Base-by-base conservation (phyloP, 2,329 filamentous ascomycete genomes). In the Epichloe coenophiala region DNA sequence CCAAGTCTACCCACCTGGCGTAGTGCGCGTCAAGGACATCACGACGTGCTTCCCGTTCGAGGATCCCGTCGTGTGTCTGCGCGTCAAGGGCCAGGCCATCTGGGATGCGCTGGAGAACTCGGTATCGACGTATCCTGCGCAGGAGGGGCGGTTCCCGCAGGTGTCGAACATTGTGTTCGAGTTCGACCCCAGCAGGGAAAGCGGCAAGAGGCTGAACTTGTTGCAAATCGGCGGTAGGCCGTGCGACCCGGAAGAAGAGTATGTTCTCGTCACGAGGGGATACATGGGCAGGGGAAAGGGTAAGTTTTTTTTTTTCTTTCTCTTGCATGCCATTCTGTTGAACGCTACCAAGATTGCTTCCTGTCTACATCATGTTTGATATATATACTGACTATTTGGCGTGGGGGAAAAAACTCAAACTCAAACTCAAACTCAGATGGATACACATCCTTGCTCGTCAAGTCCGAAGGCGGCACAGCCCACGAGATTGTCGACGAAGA, bases 41-140 rank as follows among this genome's bases (percentile, higher is more conserved):
- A 78, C 89, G 51, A 86, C 86, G 47, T 95, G 88, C 61, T 95
- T 95, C 57, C 90, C 90, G 0, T 95, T 96, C 58, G 89, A 95
- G 62, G 89, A 95, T 56, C 88, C 89, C 0, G 85, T 90, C 1
- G 84, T 95, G 0, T 79, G 94, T 4, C 71, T 95, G 53, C 78
- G 76, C 36, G 74, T 88, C 4, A 80, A 72, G 0, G 90, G 90
- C 0, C 73, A 80, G 58, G 84, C 83, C 1, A 79, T 96, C 35
- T 72, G 83, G 59, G 83, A 81, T n/a, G 89, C 89, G 0, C 66
- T 95, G 2, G 89, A 95, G 64, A 95, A 95, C 58, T 81, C 84
- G 0, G 82, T 96, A 0, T 84, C 81, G 41, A 76, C 80, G 58
- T 86, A 93, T 55, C 90, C 89, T 0, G 87, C 89, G 0, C 74